These are phyloP conservation scores for Stagonosporopsis tanaceti DNA, from an alignment of 2,329 filamentous ascomycete genomes.

Conservation along the genomic window DNA sequence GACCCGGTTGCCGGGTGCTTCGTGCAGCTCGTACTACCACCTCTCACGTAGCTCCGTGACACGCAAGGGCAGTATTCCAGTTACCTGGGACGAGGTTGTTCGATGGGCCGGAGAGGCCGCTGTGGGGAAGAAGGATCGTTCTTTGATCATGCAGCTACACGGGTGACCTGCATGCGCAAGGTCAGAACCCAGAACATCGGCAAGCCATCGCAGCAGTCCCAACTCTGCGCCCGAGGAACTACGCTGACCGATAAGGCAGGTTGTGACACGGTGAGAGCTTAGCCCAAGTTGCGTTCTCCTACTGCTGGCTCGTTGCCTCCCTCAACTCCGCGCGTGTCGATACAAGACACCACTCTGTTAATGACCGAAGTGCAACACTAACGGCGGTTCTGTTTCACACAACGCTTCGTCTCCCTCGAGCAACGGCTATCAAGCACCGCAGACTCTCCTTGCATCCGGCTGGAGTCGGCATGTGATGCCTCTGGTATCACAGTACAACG, in stretches of 20 bases:
- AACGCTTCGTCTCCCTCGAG: conserved; percentile 23
- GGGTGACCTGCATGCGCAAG: conserved; percentile 41
- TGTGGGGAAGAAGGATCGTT: conserved; percentile 37
- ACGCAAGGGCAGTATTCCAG: conserved; percentile 41
- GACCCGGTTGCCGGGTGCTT: conserved; percentile 44
- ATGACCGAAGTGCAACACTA: conserved; percentile 42
- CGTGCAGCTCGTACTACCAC: conserved; percentile 34
- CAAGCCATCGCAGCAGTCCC: conserved; percentile 14
- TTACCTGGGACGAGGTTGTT: conserved; percentile 37
- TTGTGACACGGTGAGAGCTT: conserved; percentile 19
- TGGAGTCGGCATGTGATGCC: conserved; percentile 30
- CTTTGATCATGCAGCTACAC: conserved; percentile 37
- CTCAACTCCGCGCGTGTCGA: conserved; percentile 17
- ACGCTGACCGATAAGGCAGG: conserved; percentile 19
- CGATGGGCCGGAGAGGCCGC: conserved; percentile 35
- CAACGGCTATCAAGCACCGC: conserved; percentile 28
- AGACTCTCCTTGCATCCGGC: conserved; percentile 36
- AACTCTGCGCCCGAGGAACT: conserved; percentile 1
- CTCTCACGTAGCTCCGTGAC: conserved; percentile 31
- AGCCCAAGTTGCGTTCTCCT: conserved; percentile 10
- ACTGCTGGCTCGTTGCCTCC: conserved; percentile 14
- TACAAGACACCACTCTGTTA: conserved; percentile 28
- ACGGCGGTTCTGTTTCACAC: conserved; percentile 38
- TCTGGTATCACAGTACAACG: conserved; percentile 33
- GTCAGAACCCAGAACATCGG: conserved; percentile 19